These are phyloP conservation scores for Trichoderma endophyticum DNA, from an alignment of 2,329 filamentous ascomycete genomes.

Conservation along the genomic window DNA sequence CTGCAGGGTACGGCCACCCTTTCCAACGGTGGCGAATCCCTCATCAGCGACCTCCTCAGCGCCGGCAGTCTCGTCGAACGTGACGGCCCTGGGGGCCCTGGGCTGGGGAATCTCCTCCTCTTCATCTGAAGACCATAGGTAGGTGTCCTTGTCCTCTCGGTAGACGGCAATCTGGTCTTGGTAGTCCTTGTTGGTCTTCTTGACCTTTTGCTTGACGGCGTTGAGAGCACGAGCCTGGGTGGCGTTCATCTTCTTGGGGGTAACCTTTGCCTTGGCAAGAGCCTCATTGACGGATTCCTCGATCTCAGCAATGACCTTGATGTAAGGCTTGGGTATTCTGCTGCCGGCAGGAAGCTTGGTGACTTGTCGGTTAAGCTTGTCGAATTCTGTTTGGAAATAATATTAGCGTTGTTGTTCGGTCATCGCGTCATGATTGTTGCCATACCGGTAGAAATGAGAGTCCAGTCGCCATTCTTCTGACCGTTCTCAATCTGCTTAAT, in stretches of 20 bases:
- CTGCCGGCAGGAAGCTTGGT: constrained; percentile 72
- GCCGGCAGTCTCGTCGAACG: constrained; percentile 43
- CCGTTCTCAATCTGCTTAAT: constrained; percentile 94
- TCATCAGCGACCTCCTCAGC: constrained; percentile 59
- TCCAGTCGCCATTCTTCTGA: constrained; percentile 97
- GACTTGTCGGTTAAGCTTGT: constrained; percentile 87
- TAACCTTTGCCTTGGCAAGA: constrained; percentile 91
- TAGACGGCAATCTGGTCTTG: constrained; percentile 83
- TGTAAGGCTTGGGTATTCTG: constrained; percentile 83
- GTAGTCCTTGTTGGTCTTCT: constrained; percentile 98
- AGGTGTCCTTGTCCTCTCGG: constrained; percentile 78
- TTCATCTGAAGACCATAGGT: constrained; percentile 81
- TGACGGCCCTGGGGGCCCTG: constrained; percentile 40
- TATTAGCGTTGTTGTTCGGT: constrained; percentile 18
- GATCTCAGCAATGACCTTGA: constrained; percentile 88
- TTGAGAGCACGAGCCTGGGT: constrained; percentile 92
- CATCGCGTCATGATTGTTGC: constrained; percentile 7
- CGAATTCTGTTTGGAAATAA: constrained; percentile 64
- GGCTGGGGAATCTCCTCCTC: constrained; percentile 58
- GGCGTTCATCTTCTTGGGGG: constrained; percentile 97
- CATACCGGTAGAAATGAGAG: constrained; percentile 82
- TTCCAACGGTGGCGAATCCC: constrained; percentile 84
- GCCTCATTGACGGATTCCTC: constrained; percentile 95
- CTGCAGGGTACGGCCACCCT: constrained; percentile 81
- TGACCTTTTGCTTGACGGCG: constrained; percentile 95